Evolutionary conservation across 2,329 filamentous ascomycete genomes (phyloP).

Genomic region (Didymella exigua): DNA sequence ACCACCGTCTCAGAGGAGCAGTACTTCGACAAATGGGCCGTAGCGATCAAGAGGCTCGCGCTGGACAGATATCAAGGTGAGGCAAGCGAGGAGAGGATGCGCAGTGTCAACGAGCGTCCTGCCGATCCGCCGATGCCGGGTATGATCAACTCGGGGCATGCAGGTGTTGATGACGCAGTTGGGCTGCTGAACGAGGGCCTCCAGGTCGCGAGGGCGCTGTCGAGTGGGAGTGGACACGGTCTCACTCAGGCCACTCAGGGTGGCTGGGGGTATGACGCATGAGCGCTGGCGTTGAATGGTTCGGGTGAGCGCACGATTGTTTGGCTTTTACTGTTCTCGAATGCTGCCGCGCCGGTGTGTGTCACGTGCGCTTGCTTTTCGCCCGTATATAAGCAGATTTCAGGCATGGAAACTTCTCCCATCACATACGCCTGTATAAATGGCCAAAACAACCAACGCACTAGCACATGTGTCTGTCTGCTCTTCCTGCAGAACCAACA

Average conservation of each 20-base stretch:
- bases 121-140: slow-evolving; percentile 54
- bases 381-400: no score
- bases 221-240: slow-evolving; percentile 20
- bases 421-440: no score
- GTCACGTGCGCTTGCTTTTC: no score
- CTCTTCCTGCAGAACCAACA: no score
- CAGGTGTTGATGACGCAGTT: slow-evolving; percentile 40
- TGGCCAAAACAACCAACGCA: no score
- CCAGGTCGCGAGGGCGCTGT: slow-evolving; percentile 38
- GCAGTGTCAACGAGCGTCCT: slow-evolving; percentile 35
- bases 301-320: no score
- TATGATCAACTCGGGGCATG: slow-evolving; percentile 35
- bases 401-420: no score
- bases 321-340: no score
- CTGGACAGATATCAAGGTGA: slow-evolving; percentile 62
- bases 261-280: slow-evolving; percentile 45
- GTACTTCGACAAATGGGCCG: slow-evolving; percentile 68
- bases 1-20: slow-evolving; percentile 57
- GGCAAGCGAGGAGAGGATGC: slow-evolving; percentile 56
- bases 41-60: slow-evolving; percentile 64
- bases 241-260: slow-evolving; percentile 30
- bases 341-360: no score
- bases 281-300: not conserved
- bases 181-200: slow-evolving; percentile 44
- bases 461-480: no score